phyloP scores from a whole-genome alignment of 257 asterid genomes.

The Rehmannia glutinosa region DNA sequence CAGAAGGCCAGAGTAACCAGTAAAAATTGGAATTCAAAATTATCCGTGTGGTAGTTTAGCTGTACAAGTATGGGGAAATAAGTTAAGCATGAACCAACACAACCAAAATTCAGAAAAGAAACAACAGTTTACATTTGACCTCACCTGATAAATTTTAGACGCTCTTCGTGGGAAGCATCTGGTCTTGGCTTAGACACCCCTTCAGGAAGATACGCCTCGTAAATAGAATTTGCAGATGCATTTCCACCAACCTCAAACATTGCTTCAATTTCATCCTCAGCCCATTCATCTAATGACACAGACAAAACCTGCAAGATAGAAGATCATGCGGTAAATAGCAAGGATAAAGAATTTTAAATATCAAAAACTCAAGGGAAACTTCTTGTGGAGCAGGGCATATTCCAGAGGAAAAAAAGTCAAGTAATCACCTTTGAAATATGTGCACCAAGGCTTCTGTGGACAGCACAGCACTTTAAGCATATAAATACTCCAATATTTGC shows the following conservation, averaged over 20 bases:
- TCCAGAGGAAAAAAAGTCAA: neutral
- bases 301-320: conserved; percentile 68
- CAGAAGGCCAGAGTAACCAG: too few relatives aligned
- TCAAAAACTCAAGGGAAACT: neutral
- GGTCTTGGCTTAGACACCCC: conserved; percentile 80
- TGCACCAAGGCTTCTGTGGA: conserved; percentile 88
- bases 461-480: conserved; percentile 90
- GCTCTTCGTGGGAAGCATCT: conserved; percentile 75
- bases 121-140: conserved; percentile 8
- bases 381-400: conserved; percentile 2
- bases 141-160: conserved; percentile 72
- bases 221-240: conserved; percentile 83
- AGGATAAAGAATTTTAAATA: neutral
- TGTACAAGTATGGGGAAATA: neutral
- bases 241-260: conserved; percentile 97
- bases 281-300: conserved; percentile 98
- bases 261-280: conserved; percentile 82
- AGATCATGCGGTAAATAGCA: neutral
- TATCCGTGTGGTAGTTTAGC: too few relatives aligned
- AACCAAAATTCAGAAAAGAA: neutral
- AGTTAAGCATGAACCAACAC: neutral
- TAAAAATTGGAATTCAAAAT: too few relatives aligned
- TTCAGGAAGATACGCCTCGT: conserved; percentile 91
- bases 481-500: conserved; percentile 91
- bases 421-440: conserved; percentile 71